Conservation (phyloP, 2,329 filamentous ascomycete genomes). For the Stachybotrys echinatus region DNA sequence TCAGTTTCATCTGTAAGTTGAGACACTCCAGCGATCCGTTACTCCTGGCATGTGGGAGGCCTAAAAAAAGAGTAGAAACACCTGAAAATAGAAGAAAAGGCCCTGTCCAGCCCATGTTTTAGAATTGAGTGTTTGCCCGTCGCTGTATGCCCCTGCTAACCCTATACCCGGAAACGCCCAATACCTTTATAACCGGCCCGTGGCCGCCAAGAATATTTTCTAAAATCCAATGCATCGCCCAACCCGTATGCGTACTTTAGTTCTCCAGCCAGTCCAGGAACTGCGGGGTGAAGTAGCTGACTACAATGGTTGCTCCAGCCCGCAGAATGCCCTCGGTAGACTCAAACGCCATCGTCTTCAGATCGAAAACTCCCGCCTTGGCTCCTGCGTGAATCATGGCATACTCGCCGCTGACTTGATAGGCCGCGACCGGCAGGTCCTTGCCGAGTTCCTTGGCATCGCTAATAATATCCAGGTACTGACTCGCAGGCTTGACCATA, state of each 20-base stretch:
- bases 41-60: too few species aligned
- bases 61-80: too few species aligned
- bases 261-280: conserved; percentile 63
- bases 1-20: too few species aligned
- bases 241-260: conserved; percentile 15
- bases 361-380: conserved; percentile 92
- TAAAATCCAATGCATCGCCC: not conserved
- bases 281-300: conserved; percentile 90
- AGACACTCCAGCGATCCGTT: too few species aligned
- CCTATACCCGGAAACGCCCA: not conserved
- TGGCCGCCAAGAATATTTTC: not conserved
- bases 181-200: not conserved
- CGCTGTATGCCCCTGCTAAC: not conserved
- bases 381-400: conserved; percentile 97
- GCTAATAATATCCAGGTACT: conserved; percentile 95
- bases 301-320: conserved; percentile 86
- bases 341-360: conserved; percentile 93
- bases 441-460: conserved; percentile 92
- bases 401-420: conserved; percentile 95
- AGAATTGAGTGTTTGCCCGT: not conserved
- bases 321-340: conserved; percentile 88
- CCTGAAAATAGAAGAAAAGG: too few species aligned
- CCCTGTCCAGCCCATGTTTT: not conserved
- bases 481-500: conserved; percentile 97
- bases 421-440: conserved; percentile 89